Evolutionary conservation across 1,284 basidiomycete genomes (phyloP).

Genomic region (Afroboletus lepidellus): DNA sequence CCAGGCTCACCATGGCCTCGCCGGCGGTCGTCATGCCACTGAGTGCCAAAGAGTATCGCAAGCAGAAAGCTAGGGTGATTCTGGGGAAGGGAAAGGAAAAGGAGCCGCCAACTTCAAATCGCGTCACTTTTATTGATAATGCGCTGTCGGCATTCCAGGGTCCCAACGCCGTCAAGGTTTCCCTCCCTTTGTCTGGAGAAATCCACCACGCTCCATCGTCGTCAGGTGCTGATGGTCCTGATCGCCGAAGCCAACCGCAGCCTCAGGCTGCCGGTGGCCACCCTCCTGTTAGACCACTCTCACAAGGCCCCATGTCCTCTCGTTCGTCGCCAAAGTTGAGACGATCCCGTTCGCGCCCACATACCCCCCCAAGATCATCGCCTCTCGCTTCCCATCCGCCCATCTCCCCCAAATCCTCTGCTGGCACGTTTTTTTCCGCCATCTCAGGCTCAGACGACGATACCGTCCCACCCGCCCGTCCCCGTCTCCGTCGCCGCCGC

Average conservation of each 20-base stretch:
- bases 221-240: not conserved
- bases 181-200: slow-evolving; percentile 7
- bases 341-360: slow-evolving; percentile 17
- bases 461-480: slow-evolving; percentile 14
- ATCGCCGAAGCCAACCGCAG: slow-evolving; percentile 5
- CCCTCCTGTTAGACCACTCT: slow-evolving; percentile 1
- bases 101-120: not conserved
- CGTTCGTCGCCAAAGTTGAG: slow-evolving; percentile 8
- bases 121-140: slow-evolving; percentile 16
- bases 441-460: slow-evolving; percentile 20
- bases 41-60: slow-evolving; percentile 30
- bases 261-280: slow-evolving; percentile 4
- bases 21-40: slow-evolving; percentile 32
- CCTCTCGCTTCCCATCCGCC: slow-evolving; percentile 12
- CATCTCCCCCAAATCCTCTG: slow-evolving; percentile 31
- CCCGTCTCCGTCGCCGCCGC: slow-evolving; percentile 21
- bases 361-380: slow-evolving; percentile 19
- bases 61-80: slow-evolving; percentile 14
- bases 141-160: not conserved
- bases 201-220: not conserved
- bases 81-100: slow-evolving; percentile 10
- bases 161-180: slow-evolving; percentile 11
- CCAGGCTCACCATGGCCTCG: slow-evolving; percentile 30
- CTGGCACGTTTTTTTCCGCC: slow-evolving; percentile 29
- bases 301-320: slow-evolving; percentile 3